Conservation (phyloP, 1,139 yeast species). For the Yamadazyma blattariae region DNA sequence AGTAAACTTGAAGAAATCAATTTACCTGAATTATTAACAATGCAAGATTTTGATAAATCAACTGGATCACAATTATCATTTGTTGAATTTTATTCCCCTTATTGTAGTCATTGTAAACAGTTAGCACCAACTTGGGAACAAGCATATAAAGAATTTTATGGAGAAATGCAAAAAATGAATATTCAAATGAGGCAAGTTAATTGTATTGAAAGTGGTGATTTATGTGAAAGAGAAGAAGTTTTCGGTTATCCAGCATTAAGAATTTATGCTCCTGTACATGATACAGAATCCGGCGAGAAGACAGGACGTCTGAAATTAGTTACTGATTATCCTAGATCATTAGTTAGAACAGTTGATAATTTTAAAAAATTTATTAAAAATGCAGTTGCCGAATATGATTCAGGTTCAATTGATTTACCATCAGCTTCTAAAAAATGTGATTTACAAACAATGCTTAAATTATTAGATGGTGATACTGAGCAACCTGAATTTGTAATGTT, state of each 20-base stretch:
- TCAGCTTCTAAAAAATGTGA: conserved; percentile 33
- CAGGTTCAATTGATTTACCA: conserved; percentile 34
- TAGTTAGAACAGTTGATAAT: conserved; percentile 45
- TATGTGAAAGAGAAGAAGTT: conserved; percentile 61
- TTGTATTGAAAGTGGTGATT: conserved; percentile 70
- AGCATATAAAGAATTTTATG: conserved; percentile 44
- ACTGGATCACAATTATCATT: conserved; percentile 49
- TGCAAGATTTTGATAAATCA: conserved; percentile 39
- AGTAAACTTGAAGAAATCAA: conserved; percentile 1
- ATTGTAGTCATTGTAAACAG: conserved; percentile 65
- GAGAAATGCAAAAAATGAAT: conserved; percentile 35
- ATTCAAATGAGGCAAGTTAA: conserved; percentile 66
- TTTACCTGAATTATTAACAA: conserved; percentile 22
- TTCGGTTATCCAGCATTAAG: conserved; percentile 56
- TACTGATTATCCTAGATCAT: conserved; percentile 45
- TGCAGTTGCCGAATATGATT: conserved; percentile 45
- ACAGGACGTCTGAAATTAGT: conserved; percentile 35
- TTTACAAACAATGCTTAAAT: conserved; percentile 32
- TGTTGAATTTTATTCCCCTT: conserved; percentile 69
- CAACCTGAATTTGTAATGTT: conserved; percentile 58
- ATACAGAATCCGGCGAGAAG: conserved; percentile 24
- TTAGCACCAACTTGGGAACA: conserved; percentile 66
- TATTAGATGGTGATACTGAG: conserved; percentile 45
- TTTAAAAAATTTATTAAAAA: conserved; percentile 53
- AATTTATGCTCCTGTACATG: conserved; percentile 53